Percentiles rank a stretch among this genome's conserved stretches.
phyloP scores from a whole-genome alignment of 495 filamentous ascomycete species.

The Margaritispora aquatica region DNA sequence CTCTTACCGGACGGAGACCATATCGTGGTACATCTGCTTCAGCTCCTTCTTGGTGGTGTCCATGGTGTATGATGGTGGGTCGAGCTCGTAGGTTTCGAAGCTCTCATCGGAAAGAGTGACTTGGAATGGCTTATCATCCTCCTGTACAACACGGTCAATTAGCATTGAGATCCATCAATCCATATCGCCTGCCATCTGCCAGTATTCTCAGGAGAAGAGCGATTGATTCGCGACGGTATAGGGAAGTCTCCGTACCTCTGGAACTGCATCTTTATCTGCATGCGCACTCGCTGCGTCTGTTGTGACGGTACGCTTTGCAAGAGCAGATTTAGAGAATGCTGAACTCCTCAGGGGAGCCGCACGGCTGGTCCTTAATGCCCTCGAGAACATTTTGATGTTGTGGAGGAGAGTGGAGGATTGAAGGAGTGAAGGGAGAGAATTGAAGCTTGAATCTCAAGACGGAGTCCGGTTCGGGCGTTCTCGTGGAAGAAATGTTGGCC shows the following conservation, averaged over 20 bases:
- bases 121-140: conserved; percentile 90
- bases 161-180: background rate
- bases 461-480: conserved; percentile 2
- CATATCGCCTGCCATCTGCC: background rate
- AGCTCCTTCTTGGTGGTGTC: conserved; percentile 93
- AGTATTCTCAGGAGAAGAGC: background rate
- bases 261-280: conserved; percentile 78
- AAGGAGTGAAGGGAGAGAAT: conserved; percentile 1
- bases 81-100: conserved; percentile 99
- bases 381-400: conserved; percentile 42
- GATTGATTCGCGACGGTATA: background rate
- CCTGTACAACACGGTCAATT: conserved; percentile 39
- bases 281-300: conserved; percentile 90
- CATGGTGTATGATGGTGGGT: conserved; percentile 86
- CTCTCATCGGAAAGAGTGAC: conserved; percentile 92
- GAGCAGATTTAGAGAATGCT: conserved; percentile 35
- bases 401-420: background rate
- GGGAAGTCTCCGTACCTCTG: conserved; percentile 41
- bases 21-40: conserved; percentile 98
- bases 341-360: conserved; percentile 33
- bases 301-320: conserved; percentile 69
- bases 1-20: conserved; percentile 83
- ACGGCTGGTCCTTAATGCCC: conserved; percentile 42
- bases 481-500: conserved; percentile 18
- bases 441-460: background rate